Percentiles rank a stretch among this genome's conserved stretches.
Conservation (phyloP, 768 basidiomycete genomes). For the Rhizopogon vesiculosus region DNA sequence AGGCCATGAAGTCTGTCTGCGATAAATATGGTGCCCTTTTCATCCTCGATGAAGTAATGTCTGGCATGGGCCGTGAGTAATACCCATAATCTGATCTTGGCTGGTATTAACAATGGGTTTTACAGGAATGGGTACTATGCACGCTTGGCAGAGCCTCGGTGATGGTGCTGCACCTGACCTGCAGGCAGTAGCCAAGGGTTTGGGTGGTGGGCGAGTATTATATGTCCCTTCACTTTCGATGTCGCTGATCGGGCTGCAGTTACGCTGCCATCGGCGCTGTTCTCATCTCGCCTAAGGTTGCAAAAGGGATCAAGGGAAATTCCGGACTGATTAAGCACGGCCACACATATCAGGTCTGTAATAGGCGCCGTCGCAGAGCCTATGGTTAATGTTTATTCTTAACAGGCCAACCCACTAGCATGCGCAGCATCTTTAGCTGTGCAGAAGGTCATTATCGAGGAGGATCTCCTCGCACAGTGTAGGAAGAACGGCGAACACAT, state of each 20-base stretch:
- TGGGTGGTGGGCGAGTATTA: slow-evolving; percentile 73
- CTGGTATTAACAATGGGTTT: background rate
- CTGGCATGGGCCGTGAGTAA: slow-evolving; percentile 80
- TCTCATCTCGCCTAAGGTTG: slow-evolving; percentile 68
- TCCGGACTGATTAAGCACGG: slow-evolving; percentile 80
- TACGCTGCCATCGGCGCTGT: slow-evolving; percentile 83
- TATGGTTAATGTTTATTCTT: slow-evolving; percentile 3
- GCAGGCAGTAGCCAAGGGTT: slow-evolving; percentile 85
- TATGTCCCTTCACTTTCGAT: background rate
- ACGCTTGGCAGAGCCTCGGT: slow-evolving; percentile 82
- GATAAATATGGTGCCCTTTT: slow-evolving; percentile 69
- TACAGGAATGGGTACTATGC: slow-evolving; percentile 80
- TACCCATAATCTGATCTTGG: background rate
- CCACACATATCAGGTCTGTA: slow-evolving; percentile 72
- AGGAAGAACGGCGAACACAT: slow-evolving; percentile 58
- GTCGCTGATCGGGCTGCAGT: slow-evolving; percentile 29
- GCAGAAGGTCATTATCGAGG: slow-evolving; percentile 62
- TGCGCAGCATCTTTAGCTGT: slow-evolving; percentile 82
- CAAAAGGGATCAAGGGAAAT: slow-evolving; percentile 61
- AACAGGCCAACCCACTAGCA: slow-evolving; percentile 65
- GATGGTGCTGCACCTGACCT: slow-evolving; percentile 78
- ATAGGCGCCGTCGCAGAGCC: background rate
- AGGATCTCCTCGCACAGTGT: slow-evolving; percentile 67
- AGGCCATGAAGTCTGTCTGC: slow-evolving; percentile 79
- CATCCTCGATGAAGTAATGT: slow-evolving; percentile 91